Percentiles rank a stretch among this genome's conserved stretches.
These are phyloP conservation scores for Aureobasidium leucospermi DNA, from an alignment of 2,329 filamentous ascomycete species.

Conservation along the genomic window DNA sequence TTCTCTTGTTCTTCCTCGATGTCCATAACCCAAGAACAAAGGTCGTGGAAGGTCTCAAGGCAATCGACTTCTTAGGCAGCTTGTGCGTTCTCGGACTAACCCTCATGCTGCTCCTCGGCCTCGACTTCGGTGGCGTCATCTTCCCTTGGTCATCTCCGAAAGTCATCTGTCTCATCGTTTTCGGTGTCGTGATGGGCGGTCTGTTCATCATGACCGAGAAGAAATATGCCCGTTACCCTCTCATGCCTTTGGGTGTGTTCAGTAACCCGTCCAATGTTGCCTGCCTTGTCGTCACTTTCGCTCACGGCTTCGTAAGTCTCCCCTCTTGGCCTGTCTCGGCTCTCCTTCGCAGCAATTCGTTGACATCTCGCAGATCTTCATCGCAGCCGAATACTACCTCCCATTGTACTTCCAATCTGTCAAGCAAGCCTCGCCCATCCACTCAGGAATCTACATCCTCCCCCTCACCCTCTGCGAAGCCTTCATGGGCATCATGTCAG, in stretches of 20 bases:
- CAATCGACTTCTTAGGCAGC: constrained; percentile 49
- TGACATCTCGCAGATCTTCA: constrained; percentile 38
- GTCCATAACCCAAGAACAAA: constrained; percentile 48
- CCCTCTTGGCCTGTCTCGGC: too few relatives aligned
- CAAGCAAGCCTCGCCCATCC: constrained; percentile 51
- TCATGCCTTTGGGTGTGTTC: constrained; percentile 63
- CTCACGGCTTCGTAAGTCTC: constrained; percentile 36
- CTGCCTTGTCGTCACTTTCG: constrained; percentile 43
- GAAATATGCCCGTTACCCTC: constrained; percentile 55
- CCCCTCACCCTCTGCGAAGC: constrained; percentile 48
- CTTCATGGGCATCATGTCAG: constrained; percentile 37
- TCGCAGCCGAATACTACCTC: constrained; percentile 61
- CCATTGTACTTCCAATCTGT: constrained; percentile 68
- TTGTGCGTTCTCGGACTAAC: constrained; percentile 45
- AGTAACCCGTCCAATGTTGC: constrained; percentile 49
- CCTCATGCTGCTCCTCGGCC: constrained; percentile 45
- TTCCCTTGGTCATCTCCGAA: constrained; percentile 49
- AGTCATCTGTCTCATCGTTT: constrained; percentile 48
- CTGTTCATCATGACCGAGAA: constrained; percentile 56
- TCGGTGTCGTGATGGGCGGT: constrained; percentile 41
- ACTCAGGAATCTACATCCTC: constrained; percentile 55
- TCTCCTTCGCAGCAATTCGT: background rate
- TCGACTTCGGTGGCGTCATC: constrained; percentile 47
- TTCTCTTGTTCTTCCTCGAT: constrained; percentile 47
- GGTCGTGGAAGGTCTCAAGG: constrained; percentile 40